A percentile compares a stretch with the other conserved stretches of the same genome.
Evolutionary conservation across 805 yeast genomes (phyloP).

Genomic region (Maudiozyma saulgeensis): DNA sequence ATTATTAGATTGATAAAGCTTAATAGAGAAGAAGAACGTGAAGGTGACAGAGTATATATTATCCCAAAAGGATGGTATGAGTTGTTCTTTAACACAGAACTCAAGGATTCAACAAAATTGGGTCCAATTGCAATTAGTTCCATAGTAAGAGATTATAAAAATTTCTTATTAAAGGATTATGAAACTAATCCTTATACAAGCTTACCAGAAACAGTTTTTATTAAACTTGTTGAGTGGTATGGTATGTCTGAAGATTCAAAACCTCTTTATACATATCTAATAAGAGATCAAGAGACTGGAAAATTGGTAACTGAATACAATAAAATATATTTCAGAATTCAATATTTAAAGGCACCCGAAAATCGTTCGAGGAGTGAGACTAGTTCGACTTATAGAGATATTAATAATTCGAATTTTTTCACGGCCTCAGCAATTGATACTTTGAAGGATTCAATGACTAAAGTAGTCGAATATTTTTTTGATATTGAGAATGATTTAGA

Average conservation of each 20-base stretch:
- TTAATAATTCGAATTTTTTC: constrained; percentile 21
- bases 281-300: constrained; percentile 20
- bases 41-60: constrained; percentile 42
- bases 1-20: constrained; percentile 10
- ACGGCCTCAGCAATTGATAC: constrained; percentile 30
- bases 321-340: constrained; percentile 30
- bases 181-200: constrained; percentile 24
- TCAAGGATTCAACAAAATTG: constrained; percentile 22
- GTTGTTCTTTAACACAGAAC: constrained; percentile 28
- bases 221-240: constrained; percentile 42
- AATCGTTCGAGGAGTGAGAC: constrained; percentile 3
- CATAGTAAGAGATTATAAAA: constrained; percentile 38
- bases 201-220: constrained; percentile 38
- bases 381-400: constrained; percentile 1
- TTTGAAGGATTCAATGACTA: constrained; percentile 19
- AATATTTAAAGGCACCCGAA: constrained; percentile 22
- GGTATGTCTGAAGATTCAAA: constrained; percentile 35
- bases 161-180: constrained; percentile 31
- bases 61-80: constrained; percentile 40
- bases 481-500: constrained; percentile 15
- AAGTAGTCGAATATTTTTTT: constrained; percentile 14
- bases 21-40: constrained; percentile 19
- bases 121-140: constrained; percentile 41
- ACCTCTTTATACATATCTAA: constrained; percentile 31
- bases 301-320: constrained; percentile 29